Evolutionary conservation across 768 basidiomycete species (phyloP).

Genomic region (Phanerodontia chrysosporium): DNA sequence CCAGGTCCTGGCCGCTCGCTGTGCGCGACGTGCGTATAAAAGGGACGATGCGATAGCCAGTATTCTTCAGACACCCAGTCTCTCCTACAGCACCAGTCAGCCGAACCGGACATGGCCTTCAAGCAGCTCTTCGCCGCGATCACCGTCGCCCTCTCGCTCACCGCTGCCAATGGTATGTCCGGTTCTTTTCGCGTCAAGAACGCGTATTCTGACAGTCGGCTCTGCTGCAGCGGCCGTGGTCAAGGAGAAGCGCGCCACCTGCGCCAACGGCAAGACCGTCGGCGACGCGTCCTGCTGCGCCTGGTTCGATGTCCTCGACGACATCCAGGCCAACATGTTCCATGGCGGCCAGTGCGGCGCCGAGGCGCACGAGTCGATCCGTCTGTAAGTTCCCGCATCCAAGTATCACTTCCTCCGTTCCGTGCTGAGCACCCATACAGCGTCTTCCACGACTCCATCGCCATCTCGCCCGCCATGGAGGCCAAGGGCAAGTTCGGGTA

Average conservation of each 20-base stretch:
- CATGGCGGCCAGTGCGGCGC: conserved; percentile 28
- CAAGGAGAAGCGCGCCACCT: conserved; percentile 20
- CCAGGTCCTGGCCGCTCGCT: too few species aligned
- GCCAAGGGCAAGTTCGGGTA: conserved; percentile 19
- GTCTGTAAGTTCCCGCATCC: conserved; percentile 10
- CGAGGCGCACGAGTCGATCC: conserved; percentile 26
- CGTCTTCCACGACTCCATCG: conserved; percentile 25
- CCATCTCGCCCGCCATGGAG: conserved; percentile 6
- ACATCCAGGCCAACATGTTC: conserved; percentile 26
- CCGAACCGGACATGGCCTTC: conserved; percentile 1
- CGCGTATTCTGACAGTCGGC: too few species aligned
- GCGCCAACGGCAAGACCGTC: conserved; percentile 29
- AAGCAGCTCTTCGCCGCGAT: conserved; percentile 5
- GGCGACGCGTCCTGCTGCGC: conserved; percentile 29
- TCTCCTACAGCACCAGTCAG: neutral
- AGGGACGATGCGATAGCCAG: too few species aligned
- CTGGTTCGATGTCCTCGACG: conserved; percentile 28
- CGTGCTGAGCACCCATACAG: neutral
- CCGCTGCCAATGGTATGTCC: neutral
- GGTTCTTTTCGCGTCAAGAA: too few species aligned
- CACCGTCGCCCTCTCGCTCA: neutral
- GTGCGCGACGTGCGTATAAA: too few species aligned
- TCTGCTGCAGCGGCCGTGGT: conserved; percentile 18
- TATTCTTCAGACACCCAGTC: neutral
- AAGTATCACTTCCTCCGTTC: neutral